A percentile compares a stretch with the other conserved stretches of the same genome.
These are phyloP conservation scores for Mesotaenium endlicherianum DNA, from an alignment of 139 green algal genomes.

Conservation along the genomic window DNA sequence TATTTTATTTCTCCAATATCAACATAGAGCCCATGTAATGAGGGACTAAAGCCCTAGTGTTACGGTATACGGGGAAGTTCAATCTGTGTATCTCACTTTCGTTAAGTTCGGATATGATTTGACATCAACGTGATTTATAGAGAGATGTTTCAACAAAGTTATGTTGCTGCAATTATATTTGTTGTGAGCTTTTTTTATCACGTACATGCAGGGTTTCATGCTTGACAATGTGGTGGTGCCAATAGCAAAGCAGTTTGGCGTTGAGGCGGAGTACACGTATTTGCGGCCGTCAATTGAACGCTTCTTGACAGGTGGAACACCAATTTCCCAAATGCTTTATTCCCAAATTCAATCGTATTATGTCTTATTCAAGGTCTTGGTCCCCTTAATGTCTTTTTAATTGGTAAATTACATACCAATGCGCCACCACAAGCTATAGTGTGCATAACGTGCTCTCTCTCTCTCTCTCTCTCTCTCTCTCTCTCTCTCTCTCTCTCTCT, in stretches of 20 bases:
- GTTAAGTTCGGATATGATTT: background rate
- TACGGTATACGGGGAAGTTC: background rate
- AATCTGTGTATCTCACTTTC: background rate
- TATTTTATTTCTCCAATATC: too few species aligned
- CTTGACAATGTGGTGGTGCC: conserved; percentile 86
- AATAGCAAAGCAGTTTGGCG: conserved; percentile 65
- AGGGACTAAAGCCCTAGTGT: too few species aligned
- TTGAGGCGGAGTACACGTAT: conserved; percentile 88
- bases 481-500: too few species aligned
- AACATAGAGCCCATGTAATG: too few species aligned
- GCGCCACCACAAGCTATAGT: background rate
- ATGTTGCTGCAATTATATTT: background rate
- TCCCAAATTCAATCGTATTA: too few species aligned
- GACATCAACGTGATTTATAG: background rate
- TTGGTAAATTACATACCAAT: background rate
- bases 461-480: too few species aligned
- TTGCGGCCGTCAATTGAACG: conserved; percentile 84
- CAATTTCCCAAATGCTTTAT: too few species aligned
- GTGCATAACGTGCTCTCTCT: too few species aligned
- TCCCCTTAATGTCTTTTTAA: background rate
- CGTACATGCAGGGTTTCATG: conserved; percentile 61
- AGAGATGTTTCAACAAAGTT: background rate
- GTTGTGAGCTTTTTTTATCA: background rate
- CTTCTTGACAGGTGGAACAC: conserved; percentile 76
- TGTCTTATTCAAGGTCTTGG: background rate